A percentile compares a stretch with the other conserved stretches of the same genome.
These are phyloP conservation scores for Gaultheria prostrata DNA, from an alignment of 148 eudicot genomes.

Conservation along the genomic window DNA sequence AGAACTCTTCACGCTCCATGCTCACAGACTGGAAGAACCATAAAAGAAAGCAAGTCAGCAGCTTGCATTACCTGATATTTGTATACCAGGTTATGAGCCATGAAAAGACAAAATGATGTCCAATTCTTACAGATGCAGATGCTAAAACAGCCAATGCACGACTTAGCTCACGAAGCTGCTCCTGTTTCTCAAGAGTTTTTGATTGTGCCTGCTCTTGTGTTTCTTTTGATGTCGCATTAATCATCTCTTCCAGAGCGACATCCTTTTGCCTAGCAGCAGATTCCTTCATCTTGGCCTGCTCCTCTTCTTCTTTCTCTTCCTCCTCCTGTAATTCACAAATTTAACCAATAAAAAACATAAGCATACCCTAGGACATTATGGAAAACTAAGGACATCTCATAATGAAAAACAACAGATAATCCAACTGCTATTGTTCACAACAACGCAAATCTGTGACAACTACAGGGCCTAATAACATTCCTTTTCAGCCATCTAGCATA, in stretches of 20 bases:
- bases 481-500: neutral
- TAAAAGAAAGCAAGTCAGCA: slow-evolving; percentile 2
- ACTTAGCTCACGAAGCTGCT: slow-evolving; percentile 79
- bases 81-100: neutral
- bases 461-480: neutral
- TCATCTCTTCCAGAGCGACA: slow-evolving; percentile 71
- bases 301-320: slow-evolving; percentile 60
- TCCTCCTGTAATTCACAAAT: slow-evolving; percentile 47
- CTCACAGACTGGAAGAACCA: slow-evolving; percentile 70
- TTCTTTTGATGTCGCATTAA: slow-evolving; percentile 1
- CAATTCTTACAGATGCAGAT: slow-evolving; percentile 77
- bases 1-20: slow-evolving; percentile 85
- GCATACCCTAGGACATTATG: neutral
- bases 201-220: slow-evolving; percentile 57
- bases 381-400: neutral
- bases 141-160: slow-evolving; percentile 94
- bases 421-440: slow-evolving; percentile 1
- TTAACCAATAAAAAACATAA: neutral
- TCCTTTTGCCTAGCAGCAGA: slow-evolving; percentile 42
- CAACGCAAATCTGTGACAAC: neutral
- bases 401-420: neutral
- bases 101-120: neutral
- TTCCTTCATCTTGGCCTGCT: slow-evolving; percentile 45
- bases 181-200: slow-evolving; percentile 57
- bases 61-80: neutral